These are phyloP conservation scores for Naganishia sp. DNA, from an alignment of 1,284 basidiomycete species.

Conservation along the genomic window DNA sequence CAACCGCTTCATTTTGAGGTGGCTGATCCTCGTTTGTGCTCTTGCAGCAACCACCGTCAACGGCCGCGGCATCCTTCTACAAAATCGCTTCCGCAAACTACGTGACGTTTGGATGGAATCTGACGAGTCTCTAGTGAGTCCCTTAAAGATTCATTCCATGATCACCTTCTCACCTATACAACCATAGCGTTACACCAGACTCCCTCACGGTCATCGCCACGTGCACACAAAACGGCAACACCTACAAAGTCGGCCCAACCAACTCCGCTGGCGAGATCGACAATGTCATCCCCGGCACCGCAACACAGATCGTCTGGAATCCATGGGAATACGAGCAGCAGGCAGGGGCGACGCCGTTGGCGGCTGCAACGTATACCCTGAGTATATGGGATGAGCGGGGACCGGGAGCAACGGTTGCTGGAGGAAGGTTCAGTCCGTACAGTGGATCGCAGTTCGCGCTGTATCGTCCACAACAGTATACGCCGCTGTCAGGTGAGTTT, in stretches of 20 bases:
- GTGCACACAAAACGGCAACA: conserved; percentile 76
- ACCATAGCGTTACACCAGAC: conserved; percentile 61
- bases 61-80: conserved; percentile 74
- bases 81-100: conserved; percentile 75
- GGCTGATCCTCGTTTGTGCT: neutral
- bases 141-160: neutral
- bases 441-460: conserved; percentile 74
- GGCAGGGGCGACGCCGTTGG: conserved; percentile 67
- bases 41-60: conserved; percentile 67
- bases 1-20: neutral
- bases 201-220: conserved; percentile 77
- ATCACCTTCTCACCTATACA: conserved; percentile 1
- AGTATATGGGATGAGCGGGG: conserved; percentile 79
- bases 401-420: conserved; percentile 59
- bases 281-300: conserved; percentile 66
- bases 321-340: conserved; percentile 71
- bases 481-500: conserved; percentile 26
- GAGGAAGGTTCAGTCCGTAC: conserved; percentile 72
- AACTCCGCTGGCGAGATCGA: conserved; percentile 52
- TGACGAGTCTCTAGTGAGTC: conserved; percentile 65
- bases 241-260: conserved; percentile 80
- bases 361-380: conserved; percentile 72
- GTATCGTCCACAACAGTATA: conserved; percentile 68
- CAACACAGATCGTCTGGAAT: conserved; percentile 77
- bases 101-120: conserved; percentile 91